These are phyloP conservation scores for Suillus bovinus DNA, from an alignment of 768 basidiomycete genomes.

Conservation along the genomic window DNA sequence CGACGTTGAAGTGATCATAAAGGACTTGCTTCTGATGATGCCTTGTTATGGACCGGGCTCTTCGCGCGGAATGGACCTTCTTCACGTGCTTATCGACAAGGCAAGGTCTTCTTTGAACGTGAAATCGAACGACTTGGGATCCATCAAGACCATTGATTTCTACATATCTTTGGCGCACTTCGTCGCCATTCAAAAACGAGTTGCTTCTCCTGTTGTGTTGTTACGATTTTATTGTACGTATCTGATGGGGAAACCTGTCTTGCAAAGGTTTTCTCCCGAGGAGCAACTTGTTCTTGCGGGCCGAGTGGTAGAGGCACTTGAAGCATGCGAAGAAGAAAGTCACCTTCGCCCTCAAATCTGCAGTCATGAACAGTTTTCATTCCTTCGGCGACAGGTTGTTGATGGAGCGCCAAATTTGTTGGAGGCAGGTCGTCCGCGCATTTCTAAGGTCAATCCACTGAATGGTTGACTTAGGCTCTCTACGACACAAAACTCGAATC, in stretches of 20 bases:
- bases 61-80: slow-evolving; percentile 39
- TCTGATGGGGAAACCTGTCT: slow-evolving; percentile 44
- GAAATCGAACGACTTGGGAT: slow-evolving; percentile 29
- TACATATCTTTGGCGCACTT: slow-evolving; percentile 49
- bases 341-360: slow-evolving; percentile 25
- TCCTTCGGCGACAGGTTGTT: slow-evolving; percentile 46
- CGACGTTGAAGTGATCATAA: slow-evolving; percentile 50
- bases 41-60: slow-evolving; percentile 42
- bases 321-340: slow-evolving; percentile 36
- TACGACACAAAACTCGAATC: slow-evolving; percentile 27
- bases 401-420: slow-evolving; percentile 52
- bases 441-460: slow-evolving; percentile 8
- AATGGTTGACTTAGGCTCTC: slow-evolving; percentile 15
- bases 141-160: slow-evolving; percentile 39
- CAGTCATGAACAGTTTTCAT: slow-evolving; percentile 31
- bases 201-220: slow-evolving; percentile 45
- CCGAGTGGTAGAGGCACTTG: slow-evolving; percentile 45
- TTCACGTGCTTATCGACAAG: slow-evolving; percentile 40
- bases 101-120: slow-evolving; percentile 35
- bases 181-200: slow-evolving; percentile 41
- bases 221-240: slow-evolving; percentile 52
- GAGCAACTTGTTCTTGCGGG: slow-evolving; percentile 48
- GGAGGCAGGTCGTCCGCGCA: slow-evolving; percentile 34
- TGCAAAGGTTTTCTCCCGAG: slow-evolving; percentile 45
- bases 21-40: slow-evolving; percentile 52